Evolutionary conservation across 192 early-diverging fungal species (phyloP).

Genomic region (Coemansia asiatica): DNA sequence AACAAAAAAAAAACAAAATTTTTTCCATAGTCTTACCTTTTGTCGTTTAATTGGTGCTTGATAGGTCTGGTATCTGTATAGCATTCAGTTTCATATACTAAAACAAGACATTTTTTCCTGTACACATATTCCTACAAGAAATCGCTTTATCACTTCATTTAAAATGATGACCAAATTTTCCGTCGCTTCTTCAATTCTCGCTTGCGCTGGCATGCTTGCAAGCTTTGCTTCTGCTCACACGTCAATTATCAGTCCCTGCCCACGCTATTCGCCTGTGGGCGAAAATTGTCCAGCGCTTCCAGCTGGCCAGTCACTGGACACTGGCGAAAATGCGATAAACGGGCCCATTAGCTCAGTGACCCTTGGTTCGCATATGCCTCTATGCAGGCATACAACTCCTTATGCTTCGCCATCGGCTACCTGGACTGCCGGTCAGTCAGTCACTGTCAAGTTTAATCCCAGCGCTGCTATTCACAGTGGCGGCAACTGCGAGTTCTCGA

Average conservation of each 20-base stretch:
- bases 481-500: constrained; percentile 60
- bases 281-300: constrained; percentile 51
- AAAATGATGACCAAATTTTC: constrained; percentile 3
- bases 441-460: constrained; percentile 37
- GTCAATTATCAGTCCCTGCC: constrained; percentile 32
- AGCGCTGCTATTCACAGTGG: constrained; percentile 45
- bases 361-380: constrained; percentile 3
- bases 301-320: constrained; percentile 42
- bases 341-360: constrained; percentile 24
- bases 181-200: neutral
- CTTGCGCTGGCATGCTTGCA: constrained; percentile 12
- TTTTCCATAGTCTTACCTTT: neutral
- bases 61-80: neutral
- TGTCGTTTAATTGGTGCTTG: neutral
- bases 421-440: constrained; percentile 38
- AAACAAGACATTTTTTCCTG: neutral
- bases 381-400: constrained; percentile 46
- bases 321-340: constrained; percentile 33
- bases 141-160: neutral
- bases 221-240: constrained; percentile 27
- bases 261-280: constrained; percentile 33
- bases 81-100: neutral
- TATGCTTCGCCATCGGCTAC: constrained; percentile 34
- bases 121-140: neutral
- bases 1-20: neutral